These are phyloP conservation scores for Nakaseomyces sp. DNA, from an alignment of 1,139 yeast species.

Conservation along the genomic window DNA sequence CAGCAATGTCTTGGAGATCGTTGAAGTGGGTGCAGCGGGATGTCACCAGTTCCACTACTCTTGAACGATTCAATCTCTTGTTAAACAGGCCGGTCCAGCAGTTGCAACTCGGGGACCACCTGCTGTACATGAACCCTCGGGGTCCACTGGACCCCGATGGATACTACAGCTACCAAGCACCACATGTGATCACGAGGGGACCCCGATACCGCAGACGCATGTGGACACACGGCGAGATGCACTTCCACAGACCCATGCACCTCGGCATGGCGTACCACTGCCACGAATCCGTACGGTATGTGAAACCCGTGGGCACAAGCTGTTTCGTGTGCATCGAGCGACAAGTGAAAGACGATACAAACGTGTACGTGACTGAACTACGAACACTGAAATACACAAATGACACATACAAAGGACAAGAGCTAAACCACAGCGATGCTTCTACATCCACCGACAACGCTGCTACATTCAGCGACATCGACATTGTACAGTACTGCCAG, in stretches of 20 bases:
- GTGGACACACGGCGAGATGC: conserved; percentile 71
- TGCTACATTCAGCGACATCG: conserved; percentile 16
- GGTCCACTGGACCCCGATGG: conserved; percentile 62
- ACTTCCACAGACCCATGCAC: conserved; percentile 26
- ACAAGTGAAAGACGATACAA: background rate
- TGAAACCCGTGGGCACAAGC: conserved; percentile 20
- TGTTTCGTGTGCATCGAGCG: conserved; percentile 31
- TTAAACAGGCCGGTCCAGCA: too few species aligned
- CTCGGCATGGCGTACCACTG: conserved; percentile 37
- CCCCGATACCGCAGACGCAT: conserved; percentile 49
- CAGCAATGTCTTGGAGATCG: conserved; percentile 2
- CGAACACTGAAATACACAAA: conserved; percentile 31
- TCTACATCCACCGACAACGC: background rate
- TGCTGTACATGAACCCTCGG: conserved; percentile 53
- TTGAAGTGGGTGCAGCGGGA: conserved; percentile 2
- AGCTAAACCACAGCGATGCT: conserved; percentile 10
- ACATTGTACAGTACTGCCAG: conserved; percentile 56
- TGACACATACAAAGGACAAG: background rate
- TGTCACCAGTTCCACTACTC: background rate
- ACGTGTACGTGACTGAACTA: conserved; percentile 24
- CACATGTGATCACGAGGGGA: conserved; percentile 28
- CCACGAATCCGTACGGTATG: conserved; percentile 37
- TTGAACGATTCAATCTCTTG: background rate
- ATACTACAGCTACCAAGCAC: conserved; percentile 75
- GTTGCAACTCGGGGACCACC: conserved; percentile 45